Conservation (phyloP, 208 protist species). For the Crithidia expoeki region DNA sequence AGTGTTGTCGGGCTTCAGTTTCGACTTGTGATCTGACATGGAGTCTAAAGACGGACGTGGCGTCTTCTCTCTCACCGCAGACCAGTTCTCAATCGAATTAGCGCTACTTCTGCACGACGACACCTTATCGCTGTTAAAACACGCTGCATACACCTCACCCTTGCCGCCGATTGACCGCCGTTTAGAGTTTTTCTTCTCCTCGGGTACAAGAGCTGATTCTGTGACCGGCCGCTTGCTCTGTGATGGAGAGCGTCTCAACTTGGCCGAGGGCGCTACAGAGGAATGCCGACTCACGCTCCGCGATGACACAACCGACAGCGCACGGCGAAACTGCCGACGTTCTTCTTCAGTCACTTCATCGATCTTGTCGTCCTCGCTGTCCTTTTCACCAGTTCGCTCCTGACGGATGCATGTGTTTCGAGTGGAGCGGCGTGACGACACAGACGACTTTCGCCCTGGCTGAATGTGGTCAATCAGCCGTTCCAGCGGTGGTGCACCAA, state of each 20-base stretch:
- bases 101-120: background rate
- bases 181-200: background rate
- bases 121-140: background rate
- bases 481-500: slow-evolving; percentile 22
- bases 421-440: slow-evolving; percentile 3
- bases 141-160: background rate
- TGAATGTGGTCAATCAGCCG: slow-evolving; percentile 40
- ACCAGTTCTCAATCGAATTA: background rate
- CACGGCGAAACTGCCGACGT: slow-evolving; percentile 39
- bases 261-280: slow-evolving; percentile 25
- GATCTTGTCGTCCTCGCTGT: background rate
- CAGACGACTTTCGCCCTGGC: background rate
- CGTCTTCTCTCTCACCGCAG: background rate
- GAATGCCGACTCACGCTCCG: slow-evolving; percentile 44
- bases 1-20: too few relatives aligned
- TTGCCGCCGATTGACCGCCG: background rate
- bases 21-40: background rate
- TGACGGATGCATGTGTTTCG: slow-evolving; percentile 7
- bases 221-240: background rate
- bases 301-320: slow-evolving; percentile 41
- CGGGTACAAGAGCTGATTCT: too few relatives aligned
- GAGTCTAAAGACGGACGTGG: background rate
- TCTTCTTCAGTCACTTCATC: slow-evolving; percentile 22
- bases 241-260: background rate
- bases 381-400: background rate